Conservation (phyloP, 2,329 filamentous ascomycete species). For the Phoma sp. region DNA sequence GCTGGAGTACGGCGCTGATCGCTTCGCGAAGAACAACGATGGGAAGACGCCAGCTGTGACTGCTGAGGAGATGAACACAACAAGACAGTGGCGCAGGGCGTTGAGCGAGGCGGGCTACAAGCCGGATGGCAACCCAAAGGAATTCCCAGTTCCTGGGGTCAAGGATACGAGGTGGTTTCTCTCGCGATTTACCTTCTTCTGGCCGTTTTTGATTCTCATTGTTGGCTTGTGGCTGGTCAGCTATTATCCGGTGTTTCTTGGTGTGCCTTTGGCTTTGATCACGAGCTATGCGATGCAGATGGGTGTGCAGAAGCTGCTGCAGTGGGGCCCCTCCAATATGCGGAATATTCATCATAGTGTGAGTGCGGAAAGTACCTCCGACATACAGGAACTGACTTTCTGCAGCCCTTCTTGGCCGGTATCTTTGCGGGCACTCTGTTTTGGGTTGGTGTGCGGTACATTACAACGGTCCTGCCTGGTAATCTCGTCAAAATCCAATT, state of each 20-base stretch:
- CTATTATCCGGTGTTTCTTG: conserved; percentile 74
- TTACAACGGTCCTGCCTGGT: conserved; percentile 76
- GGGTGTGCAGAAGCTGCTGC: conserved; percentile 76
- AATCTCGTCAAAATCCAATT: conserved; percentile 35
- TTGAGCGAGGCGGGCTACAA: conserved; percentile 85
- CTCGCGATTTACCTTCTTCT: conserved; percentile 86
- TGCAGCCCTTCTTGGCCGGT: conserved; percentile 85
- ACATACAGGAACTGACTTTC: conserved; percentile 14
- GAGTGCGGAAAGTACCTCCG: conserved; percentile 38
- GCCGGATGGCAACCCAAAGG: conserved; percentile 73
- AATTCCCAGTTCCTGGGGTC: conserved; percentile 76
- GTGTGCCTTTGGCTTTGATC: conserved; percentile 72
- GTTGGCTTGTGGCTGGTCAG: conserved; percentile 74
- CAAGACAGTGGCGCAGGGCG: conserved; percentile 79
- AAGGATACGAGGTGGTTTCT: conserved; percentile 81
- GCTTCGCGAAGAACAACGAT: conserved; percentile 85
- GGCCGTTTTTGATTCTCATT: conserved; percentile 81
- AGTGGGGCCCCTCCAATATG: conserved; percentile 86
- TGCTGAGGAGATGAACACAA: conserved; percentile 88
- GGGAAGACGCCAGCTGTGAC: conserved; percentile 90
- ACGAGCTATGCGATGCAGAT: conserved; percentile 76
- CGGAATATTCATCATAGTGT: conserved; percentile 88
- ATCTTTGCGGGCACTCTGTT: conserved; percentile 90
- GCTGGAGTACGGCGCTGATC: conserved; percentile 92
- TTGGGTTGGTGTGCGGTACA: conserved; percentile 77